Percentiles rank a stretch among this genome's conserved stretches.
phyloP scores from a whole-genome alignment of 371 early-diverging fungal genomes.

The Dichotomocladium elegans region DNA sequence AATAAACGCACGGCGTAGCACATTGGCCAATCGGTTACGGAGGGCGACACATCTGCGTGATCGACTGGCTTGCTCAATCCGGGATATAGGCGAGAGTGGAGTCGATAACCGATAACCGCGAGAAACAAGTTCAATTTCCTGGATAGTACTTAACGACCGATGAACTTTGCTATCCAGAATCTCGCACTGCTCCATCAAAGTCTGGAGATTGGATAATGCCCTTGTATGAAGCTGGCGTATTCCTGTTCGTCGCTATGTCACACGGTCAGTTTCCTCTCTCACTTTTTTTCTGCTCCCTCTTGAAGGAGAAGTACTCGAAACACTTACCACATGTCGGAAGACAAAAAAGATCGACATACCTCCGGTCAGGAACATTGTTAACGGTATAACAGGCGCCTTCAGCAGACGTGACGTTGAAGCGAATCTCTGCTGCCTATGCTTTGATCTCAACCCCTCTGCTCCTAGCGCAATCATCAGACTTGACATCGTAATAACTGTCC shows the following conservation, averaged over 20 bases:
- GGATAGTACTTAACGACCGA: slow-evolving; percentile 59
- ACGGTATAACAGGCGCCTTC: slow-evolving; percentile 5
- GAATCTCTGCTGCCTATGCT: too few species aligned
- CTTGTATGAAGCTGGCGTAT: slow-evolving; percentile 49
- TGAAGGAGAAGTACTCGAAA: too few species aligned
- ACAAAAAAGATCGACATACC: slow-evolving; percentile 33
- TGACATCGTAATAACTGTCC: slow-evolving; percentile 10
- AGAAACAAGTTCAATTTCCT: slow-evolving; percentile 71
- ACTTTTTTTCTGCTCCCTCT: neutral
- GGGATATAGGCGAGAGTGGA: slow-evolving; percentile 60
- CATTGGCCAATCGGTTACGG: slow-evolving; percentile 22
- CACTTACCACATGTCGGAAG: slow-evolving; percentile 36
- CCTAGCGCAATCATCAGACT: slow-evolving; percentile 14
- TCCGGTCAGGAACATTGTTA: slow-evolving; percentile 24
- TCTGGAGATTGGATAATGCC: slow-evolving; percentile 44
- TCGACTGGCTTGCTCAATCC: slow-evolving; percentile 61
- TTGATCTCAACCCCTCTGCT: slow-evolving; percentile 5
- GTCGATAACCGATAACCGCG: slow-evolving; percentile 66
- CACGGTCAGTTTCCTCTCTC: neutral
- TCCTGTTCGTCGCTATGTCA: slow-evolving; percentile 41
- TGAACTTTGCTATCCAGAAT: slow-evolving; percentile 56
- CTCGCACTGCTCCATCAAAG: slow-evolving; percentile 50
- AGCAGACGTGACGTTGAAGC: slow-evolving; percentile 1
- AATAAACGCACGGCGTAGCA: slow-evolving; percentile 39
- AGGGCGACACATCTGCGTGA: slow-evolving; percentile 48